A percentile compares a stretch with the other conserved stretches of the same genome.
Conservation (phyloP, 768 basidiomycete species). For the Pulveroboletus ravenelii region DNA sequence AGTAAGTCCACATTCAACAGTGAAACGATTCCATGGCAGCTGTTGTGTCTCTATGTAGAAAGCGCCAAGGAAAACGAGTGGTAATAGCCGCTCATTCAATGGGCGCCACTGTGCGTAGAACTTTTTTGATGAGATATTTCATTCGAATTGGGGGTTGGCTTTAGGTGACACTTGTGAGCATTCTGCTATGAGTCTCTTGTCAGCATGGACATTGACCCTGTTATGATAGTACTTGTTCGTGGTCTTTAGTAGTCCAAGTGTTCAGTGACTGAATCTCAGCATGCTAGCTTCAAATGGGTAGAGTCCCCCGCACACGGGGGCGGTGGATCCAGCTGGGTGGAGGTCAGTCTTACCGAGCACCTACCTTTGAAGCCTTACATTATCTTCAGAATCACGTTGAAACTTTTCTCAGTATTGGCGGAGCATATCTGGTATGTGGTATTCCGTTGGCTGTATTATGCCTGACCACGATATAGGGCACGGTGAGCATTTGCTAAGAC, state of each 20-base stretch:
- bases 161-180: slow-evolving; percentile 44
- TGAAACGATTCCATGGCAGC: not conserved
- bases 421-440: slow-evolving; percentile 70
- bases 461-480: slow-evolving; percentile 46
- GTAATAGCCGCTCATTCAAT: slow-evolving; percentile 86
- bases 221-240: slow-evolving; percentile 77
- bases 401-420: slow-evolving; percentile 77
- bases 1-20: slow-evolving; percentile 36
- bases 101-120: slow-evolving; percentile 64
- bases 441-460: not conserved
- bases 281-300: slow-evolving; percentile 86
- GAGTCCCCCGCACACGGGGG: slow-evolving; percentile 79
- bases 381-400: slow-evolving; percentile 70
- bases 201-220: slow-evolving; percentile 3
- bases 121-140: not conserved
- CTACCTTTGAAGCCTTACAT: not conserved
- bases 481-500: slow-evolving; percentile 44
- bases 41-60: slow-evolving; percentile 33
- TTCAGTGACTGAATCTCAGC: slow-evolving; percentile 3
- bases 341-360: slow-evolving; percentile 42
- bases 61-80: slow-evolving; percentile 67
- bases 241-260: not conserved
- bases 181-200: not conserved
- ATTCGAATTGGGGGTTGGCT: slow-evolving; percentile 37
- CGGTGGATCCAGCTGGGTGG: slow-evolving; percentile 88